A percentile compares a stretch with the other conserved stretches of the same genome.
Conservation (phyloP, 2,329 filamentous ascomycete species). For the Thermothelomyces thermophilus region DNA sequence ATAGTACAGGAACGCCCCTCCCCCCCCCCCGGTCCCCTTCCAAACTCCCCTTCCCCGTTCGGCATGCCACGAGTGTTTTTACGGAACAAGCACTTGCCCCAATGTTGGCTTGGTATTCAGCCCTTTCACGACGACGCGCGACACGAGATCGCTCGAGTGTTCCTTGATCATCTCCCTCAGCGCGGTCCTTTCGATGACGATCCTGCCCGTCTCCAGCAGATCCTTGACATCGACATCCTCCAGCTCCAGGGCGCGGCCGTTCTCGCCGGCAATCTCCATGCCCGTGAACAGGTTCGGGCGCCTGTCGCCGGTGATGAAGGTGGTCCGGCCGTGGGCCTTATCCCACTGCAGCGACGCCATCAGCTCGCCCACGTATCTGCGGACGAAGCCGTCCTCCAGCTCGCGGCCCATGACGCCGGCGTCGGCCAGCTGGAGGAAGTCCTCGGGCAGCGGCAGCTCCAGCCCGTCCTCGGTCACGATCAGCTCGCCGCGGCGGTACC, state of each 20-base stretch:
- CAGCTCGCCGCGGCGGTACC: slow-evolving; percentile 80
- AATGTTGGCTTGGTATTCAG: slow-evolving; percentile 30
- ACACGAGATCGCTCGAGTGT: slow-evolving; percentile 62
- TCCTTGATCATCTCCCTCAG: slow-evolving; percentile 65
- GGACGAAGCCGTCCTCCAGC: slow-evolving; percentile 43
- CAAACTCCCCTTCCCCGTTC: no score
- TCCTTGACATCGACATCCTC: slow-evolving; percentile 95
- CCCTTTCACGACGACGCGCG: slow-evolving; percentile 40
- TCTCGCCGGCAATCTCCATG: slow-evolving; percentile 55
- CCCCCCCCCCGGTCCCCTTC: no score
- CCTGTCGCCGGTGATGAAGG: slow-evolving; percentile 62
- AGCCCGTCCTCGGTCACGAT: slow-evolving; percentile 74
- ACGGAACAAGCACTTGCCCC: slow-evolving; percentile 34
- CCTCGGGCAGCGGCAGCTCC: slow-evolving; percentile 54
- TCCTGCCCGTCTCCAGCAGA: slow-evolving; percentile 72
- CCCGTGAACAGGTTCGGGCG: slow-evolving; percentile 60
- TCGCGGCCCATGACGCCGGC: slow-evolving; percentile 30
- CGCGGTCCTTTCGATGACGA: slow-evolving; percentile 80
- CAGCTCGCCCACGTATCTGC: slow-evolving; percentile 59
- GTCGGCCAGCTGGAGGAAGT: slow-evolving; percentile 39
- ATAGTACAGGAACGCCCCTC: slow-evolving; percentile 9
- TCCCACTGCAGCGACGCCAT: slow-evolving; percentile 67
- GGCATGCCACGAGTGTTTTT: background rate
- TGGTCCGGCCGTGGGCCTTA: slow-evolving; percentile 58
- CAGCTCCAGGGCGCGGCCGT: slow-evolving; percentile 63